Base-by-base conservation (phyloP, 495 filamentous ascomycete genomes). In the Astrocystis sublimbata region DNA sequence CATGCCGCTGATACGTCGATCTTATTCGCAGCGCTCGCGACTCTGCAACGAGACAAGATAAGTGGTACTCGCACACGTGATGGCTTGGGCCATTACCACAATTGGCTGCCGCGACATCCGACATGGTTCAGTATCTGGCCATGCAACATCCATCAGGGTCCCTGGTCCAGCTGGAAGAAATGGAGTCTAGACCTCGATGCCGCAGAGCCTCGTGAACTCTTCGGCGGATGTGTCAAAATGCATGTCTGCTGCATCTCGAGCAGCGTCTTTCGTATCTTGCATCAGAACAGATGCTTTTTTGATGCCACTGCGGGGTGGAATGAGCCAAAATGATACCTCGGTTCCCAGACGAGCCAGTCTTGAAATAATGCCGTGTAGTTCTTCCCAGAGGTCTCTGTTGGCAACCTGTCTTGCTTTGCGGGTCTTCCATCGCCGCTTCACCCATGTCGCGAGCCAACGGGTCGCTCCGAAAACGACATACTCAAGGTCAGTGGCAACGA, bases 401-500 rank as follows among this genome's bases (percentile, higher is more conserved):
- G 68, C 61, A 61, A 73, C 61, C 4, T 10, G 40, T 17, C 30
- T 26, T 1, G 28, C 45, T 6, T 28, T n/a, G 26, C 50, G 50
- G 62, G 50, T 66, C 40, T 63, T 56, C 75, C 77, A 82, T n/a
- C 60, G 69, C 42, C 76, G 71, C 1, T 61, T 55, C 46, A 71
- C 73, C 82, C 81, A 84, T 19, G 64, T 62, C 21, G 68, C 62
- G 9, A 83, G 51, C 73, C 74, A 79, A 46, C 71, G 62, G 3
- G 77, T 81, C 12, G 77, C 71, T 6, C 79, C 75, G 19, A 68
- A 61, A 30, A 74, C 75, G 1, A 84, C 65, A 51, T 83, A 83
- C 55, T 75, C 73, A 2, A 78, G 78, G 57, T 84, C 78, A 0
- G 78, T 78, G 45, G 77, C 74, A 36, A 85, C 66, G 6, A 83